Evolutionary conservation across 257 asterid genomes (phyloP).

Genomic region (Forsythia viridissima): DNA sequence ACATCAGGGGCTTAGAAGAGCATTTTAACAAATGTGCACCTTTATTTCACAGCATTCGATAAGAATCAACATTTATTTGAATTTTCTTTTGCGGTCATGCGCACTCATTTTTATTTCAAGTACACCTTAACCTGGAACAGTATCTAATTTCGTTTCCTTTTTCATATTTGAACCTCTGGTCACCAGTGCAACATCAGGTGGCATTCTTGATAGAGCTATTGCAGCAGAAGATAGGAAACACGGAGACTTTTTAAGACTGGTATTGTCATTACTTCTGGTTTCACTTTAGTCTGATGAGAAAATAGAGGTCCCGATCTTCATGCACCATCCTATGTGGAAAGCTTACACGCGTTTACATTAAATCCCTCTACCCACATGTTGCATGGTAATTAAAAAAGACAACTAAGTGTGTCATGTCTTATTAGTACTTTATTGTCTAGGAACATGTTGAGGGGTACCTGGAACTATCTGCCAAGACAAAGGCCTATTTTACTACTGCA

Average conservation of each 20-base stretch:
- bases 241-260: slow-evolving; percentile 16
- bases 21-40: background rate
- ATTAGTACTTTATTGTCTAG: background rate
- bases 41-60: background rate
- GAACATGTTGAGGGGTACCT: slow-evolving; percentile 5
- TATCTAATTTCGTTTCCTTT: background rate
- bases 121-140: background rate
- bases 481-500: background rate
- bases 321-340: background rate
- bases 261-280: background rate
- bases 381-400: background rate
- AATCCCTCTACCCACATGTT: background rate
- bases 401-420: background rate
- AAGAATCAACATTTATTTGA: background rate
- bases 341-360: background rate
- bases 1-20: background rate
- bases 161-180: background rate
- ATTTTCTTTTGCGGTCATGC: background rate
- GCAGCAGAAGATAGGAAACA: slow-evolving; percentile 18
- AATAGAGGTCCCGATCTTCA: background rate
- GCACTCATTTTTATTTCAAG: background rate
- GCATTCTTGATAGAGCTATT: slow-evolving; percentile 17
- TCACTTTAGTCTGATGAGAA: background rate
- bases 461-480: slow-evolving; percentile 6
- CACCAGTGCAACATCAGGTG: slow-evolving; percentile 14